Base-by-base conservation (phyloP, 2,329 filamentous ascomycete genomes). In the Talaromyces atroroseus region DNA sequence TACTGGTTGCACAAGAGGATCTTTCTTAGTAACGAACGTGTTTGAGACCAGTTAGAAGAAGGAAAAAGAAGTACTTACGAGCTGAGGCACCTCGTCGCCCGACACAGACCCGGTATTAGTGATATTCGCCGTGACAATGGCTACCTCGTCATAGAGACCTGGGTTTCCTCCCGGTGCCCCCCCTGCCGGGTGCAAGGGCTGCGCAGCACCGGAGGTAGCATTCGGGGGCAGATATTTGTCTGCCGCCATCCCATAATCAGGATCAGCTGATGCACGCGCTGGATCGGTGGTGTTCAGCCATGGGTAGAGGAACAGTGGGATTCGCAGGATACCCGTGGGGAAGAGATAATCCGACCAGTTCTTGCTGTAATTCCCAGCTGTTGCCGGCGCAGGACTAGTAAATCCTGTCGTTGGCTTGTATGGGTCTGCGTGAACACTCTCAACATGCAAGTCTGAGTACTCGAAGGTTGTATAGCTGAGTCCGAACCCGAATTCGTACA, bases 401-500 rank as follows among this genome's bases (percentile, higher is more conserved):
- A 74, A 67, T 51, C 83, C 83, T 7, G 70, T 76, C 1, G 78
- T 76, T 0, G 82, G 78, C 1, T 64, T 72, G 67, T 86, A 86
- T 11, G 74, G 64, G 12, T 71, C 66, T 5, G 76, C 76, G 16
- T 69, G 62, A 54, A 77, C 62, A 10, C 66, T 68, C 52, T 68
- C 66, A 54, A 87, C 73, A n/a, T 76, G 69, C 21, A 87, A 68
- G 66, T 83, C 71, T 16, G 81, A 83, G 71, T 82, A 84, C 18
- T 72, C 70, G 66, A 85, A 86, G 1, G 74, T 83, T 11, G 83
- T 85, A 71, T 86, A 86, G 52, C 78, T 82, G 49, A 86, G 71
- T 54, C 83, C 83, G 63, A 76, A 82, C 21, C 82, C 82, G 58
- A 85, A 86, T 59, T 85, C 83, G 65, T 82, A 86, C 57, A 82